Conservation (phyloP, 305 asterid species). For the Fraxinus nigra region DNA sequence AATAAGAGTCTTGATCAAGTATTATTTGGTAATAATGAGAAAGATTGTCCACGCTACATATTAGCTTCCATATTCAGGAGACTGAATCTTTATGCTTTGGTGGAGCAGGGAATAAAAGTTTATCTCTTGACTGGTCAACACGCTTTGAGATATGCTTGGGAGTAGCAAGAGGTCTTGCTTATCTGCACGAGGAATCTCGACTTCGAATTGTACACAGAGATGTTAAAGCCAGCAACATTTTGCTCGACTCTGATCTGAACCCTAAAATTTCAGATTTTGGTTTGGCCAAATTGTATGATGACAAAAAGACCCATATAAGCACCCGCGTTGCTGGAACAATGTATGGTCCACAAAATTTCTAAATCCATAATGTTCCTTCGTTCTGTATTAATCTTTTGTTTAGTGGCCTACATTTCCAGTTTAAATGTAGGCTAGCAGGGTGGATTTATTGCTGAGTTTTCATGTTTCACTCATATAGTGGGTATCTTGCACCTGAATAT, state of each 20-base stretch:
- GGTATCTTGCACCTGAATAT: constrained; percentile 89
- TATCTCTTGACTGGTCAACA: constrained; percentile 59
- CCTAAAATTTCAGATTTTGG: constrained; percentile 85
- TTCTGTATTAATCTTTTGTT: background rate
- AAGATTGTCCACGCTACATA: background rate
- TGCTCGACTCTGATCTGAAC: constrained; percentile 62
- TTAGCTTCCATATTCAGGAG: background rate
- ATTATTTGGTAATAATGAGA: constrained; percentile 47
- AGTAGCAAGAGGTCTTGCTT: constrained; percentile 72
- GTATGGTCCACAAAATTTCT: constrained; percentile 38
- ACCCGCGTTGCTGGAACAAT: constrained; percentile 80
- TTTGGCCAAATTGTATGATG: constrained; percentile 77
- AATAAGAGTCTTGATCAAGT: constrained; percentile 79
- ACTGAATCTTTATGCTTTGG: background rate
- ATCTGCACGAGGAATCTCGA: constrained; percentile 83
- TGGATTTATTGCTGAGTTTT: background rate
- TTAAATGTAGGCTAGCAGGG: background rate
- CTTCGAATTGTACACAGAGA: constrained; percentile 78
- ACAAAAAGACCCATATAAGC: constrained; percentile 73
- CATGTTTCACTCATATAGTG: constrained; percentile 35
- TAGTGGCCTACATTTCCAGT: background rate
- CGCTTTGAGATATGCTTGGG: constrained; percentile 76
- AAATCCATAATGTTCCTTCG: background rate
- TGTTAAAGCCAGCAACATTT: constrained; percentile 79
- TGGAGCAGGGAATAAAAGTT: constrained; percentile 37